A percentile compares a stretch with the other conserved stretches of the same genome.
These are phyloP conservation scores for Stentor coeruleus DNA, from an alignment of 73 alveolate species.

Conservation along the genomic window DNA sequence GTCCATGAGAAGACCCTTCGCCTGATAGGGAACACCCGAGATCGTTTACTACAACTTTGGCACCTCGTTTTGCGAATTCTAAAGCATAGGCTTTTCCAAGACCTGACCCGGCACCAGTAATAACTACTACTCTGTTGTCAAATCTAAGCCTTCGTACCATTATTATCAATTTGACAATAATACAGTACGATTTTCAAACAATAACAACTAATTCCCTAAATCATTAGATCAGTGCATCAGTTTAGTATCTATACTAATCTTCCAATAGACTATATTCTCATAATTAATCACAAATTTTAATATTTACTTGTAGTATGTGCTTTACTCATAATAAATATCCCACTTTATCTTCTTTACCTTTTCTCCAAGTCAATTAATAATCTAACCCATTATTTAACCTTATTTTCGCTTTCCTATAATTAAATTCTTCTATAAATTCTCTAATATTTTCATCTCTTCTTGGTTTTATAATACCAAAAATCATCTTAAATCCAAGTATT, in stretches of 20 bases:
- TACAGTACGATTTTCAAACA: too few species aligned
- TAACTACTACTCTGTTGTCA: slow-evolving; percentile 52
- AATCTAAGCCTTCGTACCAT: slow-evolving; percentile 17
- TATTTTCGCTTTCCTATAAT: neutral
- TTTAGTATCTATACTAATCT: too few species aligned
- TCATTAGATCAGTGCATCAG: too few species aligned
- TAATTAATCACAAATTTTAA: too few species aligned
- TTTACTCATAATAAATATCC: too few species aligned
- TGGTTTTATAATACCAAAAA: neutral
- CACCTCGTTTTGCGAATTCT: slow-evolving; percentile 78
- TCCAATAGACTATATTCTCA: too few species aligned
- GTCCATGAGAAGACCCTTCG: slow-evolving; percentile 55
- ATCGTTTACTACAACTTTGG: slow-evolving; percentile 88
- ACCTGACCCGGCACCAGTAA: slow-evolving; percentile 92
- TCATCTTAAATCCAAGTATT: neutral
- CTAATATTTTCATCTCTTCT: neutral
- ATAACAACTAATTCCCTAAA: too few species aligned
- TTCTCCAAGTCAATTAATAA: too few species aligned
- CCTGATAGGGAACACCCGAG: slow-evolving; percentile 76
- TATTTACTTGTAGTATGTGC: too few species aligned
- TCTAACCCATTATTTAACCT: too few species aligned
- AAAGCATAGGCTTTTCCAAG: slow-evolving; percentile 82
- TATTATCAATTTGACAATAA: slow-evolving; percentile 4
- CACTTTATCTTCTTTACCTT: too few species aligned
- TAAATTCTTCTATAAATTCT: neutral